These are phyloP conservation scores for Agrostemma githago DNA, from an alignment of 148 eudicot species.

Conservation along the genomic window DNA sequence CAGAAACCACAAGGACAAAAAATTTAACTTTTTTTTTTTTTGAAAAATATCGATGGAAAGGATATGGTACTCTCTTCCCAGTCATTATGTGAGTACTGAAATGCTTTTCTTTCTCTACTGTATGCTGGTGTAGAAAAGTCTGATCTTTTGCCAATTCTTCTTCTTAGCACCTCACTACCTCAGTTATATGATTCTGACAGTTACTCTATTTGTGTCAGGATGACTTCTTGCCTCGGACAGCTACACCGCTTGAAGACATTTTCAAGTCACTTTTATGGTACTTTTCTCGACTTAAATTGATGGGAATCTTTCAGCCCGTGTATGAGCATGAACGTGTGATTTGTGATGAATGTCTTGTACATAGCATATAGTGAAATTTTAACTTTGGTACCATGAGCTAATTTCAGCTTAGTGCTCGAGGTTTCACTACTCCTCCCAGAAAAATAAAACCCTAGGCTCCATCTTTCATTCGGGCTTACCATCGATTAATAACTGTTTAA, in stretches of 20 bases:
- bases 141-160: background rate
- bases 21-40: no score
- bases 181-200: background rate
- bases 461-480: no score
- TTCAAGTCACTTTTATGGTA: slow-evolving; percentile 97
- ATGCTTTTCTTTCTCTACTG: no score
- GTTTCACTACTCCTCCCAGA: background rate
- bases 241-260: slow-evolving; percentile 95
- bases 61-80: background rate
- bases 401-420: background rate
- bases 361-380: background rate
- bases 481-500: no score
- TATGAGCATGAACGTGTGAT: background rate
- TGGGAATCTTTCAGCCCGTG: background rate
- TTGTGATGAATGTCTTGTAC: background rate
- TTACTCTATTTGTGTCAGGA: slow-evolving; percentile 46
- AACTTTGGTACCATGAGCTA: background rate
- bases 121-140: background rate
- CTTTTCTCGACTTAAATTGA: background rate
- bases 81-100: background rate
- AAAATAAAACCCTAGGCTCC: no score
- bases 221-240: slow-evolving; percentile 97
- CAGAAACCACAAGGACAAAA: no score
- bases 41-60: no score
- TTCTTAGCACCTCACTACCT: slow-evolving; percentile 4